A percentile compares a stretch with the other conserved stretches of the same genome.
phyloP scores from a whole-genome alignment of 306 rosid species.

The Parietaria judaica region DNA sequence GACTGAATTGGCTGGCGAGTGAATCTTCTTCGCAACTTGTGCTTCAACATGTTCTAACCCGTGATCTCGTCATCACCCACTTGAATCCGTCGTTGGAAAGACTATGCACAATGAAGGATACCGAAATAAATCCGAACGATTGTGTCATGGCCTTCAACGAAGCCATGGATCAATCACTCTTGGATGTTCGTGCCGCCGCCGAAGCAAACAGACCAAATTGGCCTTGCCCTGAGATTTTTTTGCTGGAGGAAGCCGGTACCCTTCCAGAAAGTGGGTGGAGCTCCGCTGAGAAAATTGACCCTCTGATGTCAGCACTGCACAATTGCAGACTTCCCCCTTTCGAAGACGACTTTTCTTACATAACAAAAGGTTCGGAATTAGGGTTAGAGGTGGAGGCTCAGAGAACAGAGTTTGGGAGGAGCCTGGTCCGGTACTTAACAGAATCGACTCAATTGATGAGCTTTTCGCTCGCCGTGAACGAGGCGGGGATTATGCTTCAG shows the following conservation, averaged over 20 bases:
- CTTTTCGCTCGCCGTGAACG: conserved; percentile 54
- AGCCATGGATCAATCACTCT: conserved; percentile 56
- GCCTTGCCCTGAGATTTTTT: conserved; percentile 81
- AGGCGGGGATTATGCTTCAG: conserved; percentile 51
- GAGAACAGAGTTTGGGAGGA: conserved; percentile 43
- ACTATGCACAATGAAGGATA: conserved; percentile 32
- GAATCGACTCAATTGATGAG: conserved; percentile 54
- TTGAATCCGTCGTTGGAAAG: conserved; percentile 41
- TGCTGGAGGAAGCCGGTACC: conserved; percentile 31
- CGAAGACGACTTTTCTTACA: conserved; percentile 47
- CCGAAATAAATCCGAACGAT: conserved; percentile 47
- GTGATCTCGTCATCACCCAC: conserved; percentile 51
- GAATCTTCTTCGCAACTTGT: conserved; percentile 69
- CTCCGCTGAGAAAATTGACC: conserved; percentile 41
- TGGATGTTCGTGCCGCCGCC: conserved; percentile 48
- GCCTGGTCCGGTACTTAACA: conserved; percentile 56
- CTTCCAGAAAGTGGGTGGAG: conserved; percentile 78
- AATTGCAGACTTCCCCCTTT: conserved; percentile 57
- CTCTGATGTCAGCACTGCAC: conserved; percentile 41
- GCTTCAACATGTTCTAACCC: conserved; percentile 37
- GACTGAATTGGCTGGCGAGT: conserved; percentile 78
- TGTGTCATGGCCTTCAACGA: conserved; percentile 70
- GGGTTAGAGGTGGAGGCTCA: conserved; percentile 49
- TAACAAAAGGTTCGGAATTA: conserved; percentile 40
- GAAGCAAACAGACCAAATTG: conserved; percentile 49